phyloP scores from a whole-genome alignment of 805 yeast species.

The Myxozyma kluyveri region DNA sequence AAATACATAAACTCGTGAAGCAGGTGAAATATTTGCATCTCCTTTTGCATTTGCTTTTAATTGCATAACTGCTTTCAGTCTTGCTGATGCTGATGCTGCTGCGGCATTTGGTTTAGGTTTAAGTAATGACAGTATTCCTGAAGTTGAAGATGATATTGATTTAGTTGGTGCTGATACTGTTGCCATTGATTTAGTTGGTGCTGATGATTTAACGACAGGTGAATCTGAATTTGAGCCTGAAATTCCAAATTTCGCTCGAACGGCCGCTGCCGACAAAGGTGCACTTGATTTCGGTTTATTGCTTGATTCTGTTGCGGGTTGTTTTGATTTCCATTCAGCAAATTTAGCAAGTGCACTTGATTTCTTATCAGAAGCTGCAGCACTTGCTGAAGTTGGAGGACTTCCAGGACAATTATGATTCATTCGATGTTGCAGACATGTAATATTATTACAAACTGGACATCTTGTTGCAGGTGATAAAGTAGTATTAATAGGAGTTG shows the following conservation, averaged over 20 bases:
- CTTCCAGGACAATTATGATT: constrained; percentile 25
- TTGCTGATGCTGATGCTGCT: constrained; percentile 24
- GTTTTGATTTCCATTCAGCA: constrained; percentile 23
- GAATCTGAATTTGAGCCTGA: not conserved
- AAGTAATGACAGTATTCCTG: constrained; percentile 5
- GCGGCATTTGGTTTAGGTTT: constrained; percentile 13
- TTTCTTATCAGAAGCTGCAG: constrained; percentile 3
- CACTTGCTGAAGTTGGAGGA: constrained; percentile 3
- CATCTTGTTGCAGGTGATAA: constrained; percentile 50
- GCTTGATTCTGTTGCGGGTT: constrained; percentile 2
- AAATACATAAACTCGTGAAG: constrained; percentile 53
- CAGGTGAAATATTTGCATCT: constrained; percentile 44
- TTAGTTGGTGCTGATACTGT: not conserved
- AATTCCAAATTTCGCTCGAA: not conserved
- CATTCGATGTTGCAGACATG: constrained; percentile 35
- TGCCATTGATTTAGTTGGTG: not conserved
- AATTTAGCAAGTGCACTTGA: constrained; percentile 29
- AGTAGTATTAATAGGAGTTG: constrained; percentile 28
- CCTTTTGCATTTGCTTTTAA: constrained; percentile 54
- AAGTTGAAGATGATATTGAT: not conserved
- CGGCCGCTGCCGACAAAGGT: not conserved
- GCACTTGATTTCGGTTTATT: not conserved
- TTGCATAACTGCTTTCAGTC: constrained; percentile 41
- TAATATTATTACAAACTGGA: constrained; percentile 50
- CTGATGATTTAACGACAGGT: not conserved